Percentiles rank a stretch among this genome's conserved stretches.
These are phyloP conservation scores for Suhomyces bribrorum DNA, from an alignment of 1,139 yeast species.

Conservation along the genomic window DNA sequence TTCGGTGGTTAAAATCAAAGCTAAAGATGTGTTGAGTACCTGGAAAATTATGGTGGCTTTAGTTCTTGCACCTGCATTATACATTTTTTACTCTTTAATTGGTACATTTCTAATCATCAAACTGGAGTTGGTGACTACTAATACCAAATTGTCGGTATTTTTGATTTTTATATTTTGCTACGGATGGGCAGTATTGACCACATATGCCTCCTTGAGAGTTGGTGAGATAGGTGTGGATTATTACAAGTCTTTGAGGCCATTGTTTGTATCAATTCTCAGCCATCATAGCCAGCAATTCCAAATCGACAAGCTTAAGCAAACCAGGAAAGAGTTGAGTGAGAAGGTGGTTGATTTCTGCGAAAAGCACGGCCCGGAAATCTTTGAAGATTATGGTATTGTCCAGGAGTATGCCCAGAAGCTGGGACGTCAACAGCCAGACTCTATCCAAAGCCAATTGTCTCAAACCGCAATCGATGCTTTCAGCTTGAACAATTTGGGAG, in stretches of 20 bases:
- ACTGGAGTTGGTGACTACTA: slow-evolving; percentile 18
- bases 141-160: slow-evolving; percentile 13
- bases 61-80: slow-evolving; percentile 45
- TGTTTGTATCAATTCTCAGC: slow-evolving; percentile 40
- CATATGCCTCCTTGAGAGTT: slow-evolving; percentile 43
- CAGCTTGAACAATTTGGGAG: slow-evolving; percentile 27
- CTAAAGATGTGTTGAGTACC: slow-evolving; percentile 65
- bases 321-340: slow-evolving; percentile 54
- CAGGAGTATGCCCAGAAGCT: slow-evolving; percentile 24
- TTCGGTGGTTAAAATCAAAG: slow-evolving; percentile 86
- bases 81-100: slow-evolving; percentile 42
- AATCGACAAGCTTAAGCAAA: slow-evolving; percentile 54
- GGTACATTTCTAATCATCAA: slow-evolving; percentile 36
- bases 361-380: slow-evolving; percentile 72
- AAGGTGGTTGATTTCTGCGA: slow-evolving; percentile 70
- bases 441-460: slow-evolving; percentile 4
- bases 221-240: slow-evolving; percentile 47
- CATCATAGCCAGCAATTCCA: slow-evolving; percentile 39
- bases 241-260: slow-evolving; percentile 42
- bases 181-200: slow-evolving; percentile 43
- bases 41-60: slow-evolving; percentile 50
- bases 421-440: slow-evolving; percentile 14
- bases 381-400: slow-evolving; percentile 58
- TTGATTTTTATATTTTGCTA: slow-evolving; percentile 36
- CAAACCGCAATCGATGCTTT: slow-evolving; percentile 15